Evolutionary conservation across 495 filamentous ascomycete species (phyloP).

Genomic region (Neurospora sublineolata): DNA sequence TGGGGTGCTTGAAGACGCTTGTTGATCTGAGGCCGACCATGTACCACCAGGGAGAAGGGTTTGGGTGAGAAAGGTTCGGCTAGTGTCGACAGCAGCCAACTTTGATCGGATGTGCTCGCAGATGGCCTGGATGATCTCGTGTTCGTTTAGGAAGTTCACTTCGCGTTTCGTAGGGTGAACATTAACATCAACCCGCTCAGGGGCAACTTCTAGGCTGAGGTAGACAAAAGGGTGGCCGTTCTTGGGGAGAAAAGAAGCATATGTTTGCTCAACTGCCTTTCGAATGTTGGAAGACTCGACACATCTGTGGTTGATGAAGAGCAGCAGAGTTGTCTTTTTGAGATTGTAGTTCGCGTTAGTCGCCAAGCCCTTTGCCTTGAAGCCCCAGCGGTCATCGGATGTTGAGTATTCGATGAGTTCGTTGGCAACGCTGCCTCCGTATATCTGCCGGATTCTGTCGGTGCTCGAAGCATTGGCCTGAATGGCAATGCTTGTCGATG

Average conservation of each 20-base stretch:
- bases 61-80: constrained; percentile 88
- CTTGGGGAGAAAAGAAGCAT: constrained; percentile 83
- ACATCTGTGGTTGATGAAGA: constrained; percentile 97
- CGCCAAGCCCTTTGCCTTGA: constrained; percentile 66
- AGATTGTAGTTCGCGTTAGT: constrained; percentile 95
- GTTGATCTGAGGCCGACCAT: constrained; percentile 23
- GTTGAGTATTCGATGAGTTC: constrained; percentile 72
- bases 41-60: constrained; percentile 65
- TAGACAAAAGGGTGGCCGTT: constrained; percentile 92
- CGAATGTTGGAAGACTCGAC: constrained; percentile 87
- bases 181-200: constrained; percentile 90
- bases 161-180: constrained; percentile 96
- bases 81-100: constrained; percentile 83
- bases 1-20: constrained; percentile 17
- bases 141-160: constrained; percentile 96
- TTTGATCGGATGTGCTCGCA: constrained; percentile 70
- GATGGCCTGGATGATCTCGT: constrained; percentile 85
- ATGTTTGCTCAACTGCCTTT: constrained; percentile 84
- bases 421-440: constrained; percentile 77
- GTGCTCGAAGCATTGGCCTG: constrained; percentile 55
- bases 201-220: constrained; percentile 86
- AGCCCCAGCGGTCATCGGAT: constrained; percentile 67
- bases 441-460: constrained; percentile 83
- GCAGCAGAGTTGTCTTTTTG: constrained; percentile 76
- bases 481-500: constrained; percentile 68